phyloP scores from a whole-genome alignment of 306 rosid genomes.

The Ammopiptanthus mongolicus region DNA sequence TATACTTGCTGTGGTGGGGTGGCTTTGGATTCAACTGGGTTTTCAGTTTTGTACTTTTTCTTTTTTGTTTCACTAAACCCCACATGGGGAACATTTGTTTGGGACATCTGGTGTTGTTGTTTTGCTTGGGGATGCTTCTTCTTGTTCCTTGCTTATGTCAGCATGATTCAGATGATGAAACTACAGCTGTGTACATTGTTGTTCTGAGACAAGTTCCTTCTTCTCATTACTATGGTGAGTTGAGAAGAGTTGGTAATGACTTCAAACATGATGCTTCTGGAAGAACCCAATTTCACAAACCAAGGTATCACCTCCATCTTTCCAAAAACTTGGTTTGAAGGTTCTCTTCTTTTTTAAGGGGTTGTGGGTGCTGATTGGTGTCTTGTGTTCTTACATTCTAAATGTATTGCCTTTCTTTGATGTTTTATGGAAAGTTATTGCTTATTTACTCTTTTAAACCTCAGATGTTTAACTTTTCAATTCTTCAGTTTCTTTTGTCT shows the following conservation, averaged over 20 bases:
- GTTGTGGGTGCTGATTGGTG: neutral
- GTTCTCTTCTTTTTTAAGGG: neutral
- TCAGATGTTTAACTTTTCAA: neutral
- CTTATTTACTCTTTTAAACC: neutral
- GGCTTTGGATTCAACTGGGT: constrained; percentile 20
- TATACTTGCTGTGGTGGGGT: neutral
- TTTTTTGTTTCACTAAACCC: constrained; percentile 8
- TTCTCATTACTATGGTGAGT: constrained; percentile 50
- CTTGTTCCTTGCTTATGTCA: constrained; percentile 43
- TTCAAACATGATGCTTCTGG: constrained; percentile 36
- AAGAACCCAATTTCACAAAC: constrained; percentile 57
- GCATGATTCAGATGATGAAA: constrained; percentile 44
- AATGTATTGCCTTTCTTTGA: neutral
- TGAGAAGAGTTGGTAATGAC: constrained; percentile 36
- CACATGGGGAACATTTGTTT: constrained; percentile 42
- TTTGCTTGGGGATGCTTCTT: constrained; percentile 40
- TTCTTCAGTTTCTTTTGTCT: constrained; percentile 1
- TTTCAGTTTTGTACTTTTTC: constrained; percentile 5
- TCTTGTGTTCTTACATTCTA: neutral
- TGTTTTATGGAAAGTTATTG: neutral
- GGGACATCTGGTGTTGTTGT: constrained; percentile 30
- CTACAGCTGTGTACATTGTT: constrained; percentile 71
- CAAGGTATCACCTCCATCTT: constrained; percentile 35
- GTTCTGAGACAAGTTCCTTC: constrained; percentile 64
- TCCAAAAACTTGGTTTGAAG: neutral